A percentile compares a stretch with the other conserved stretches of the same genome.
These are phyloP conservation scores for Hypholoma fasciculare DNA, from an alignment of 768 basidiomycete genomes.

Conservation along the genomic window DNA sequence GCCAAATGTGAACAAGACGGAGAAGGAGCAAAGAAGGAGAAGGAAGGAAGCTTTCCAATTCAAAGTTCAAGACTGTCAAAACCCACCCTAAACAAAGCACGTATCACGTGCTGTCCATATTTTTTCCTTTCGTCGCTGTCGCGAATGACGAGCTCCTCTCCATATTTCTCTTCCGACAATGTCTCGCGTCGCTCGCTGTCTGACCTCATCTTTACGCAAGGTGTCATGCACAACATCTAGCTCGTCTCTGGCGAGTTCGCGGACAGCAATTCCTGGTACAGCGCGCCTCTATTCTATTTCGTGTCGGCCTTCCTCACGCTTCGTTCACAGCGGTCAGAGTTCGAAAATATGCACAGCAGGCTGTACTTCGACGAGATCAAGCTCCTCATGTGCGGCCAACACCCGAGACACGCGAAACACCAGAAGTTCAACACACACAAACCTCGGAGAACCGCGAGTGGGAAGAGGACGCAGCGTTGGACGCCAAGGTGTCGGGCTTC, in stretches of 20 bases:
- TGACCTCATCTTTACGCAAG: constrained; percentile 23
- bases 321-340: constrained; percentile 19
- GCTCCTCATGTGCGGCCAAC: background rate
- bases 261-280: constrained; percentile 15
- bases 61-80: background rate
- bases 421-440: background rate
- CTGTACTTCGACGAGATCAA: constrained; percentile 23
- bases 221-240: constrained; percentile 1
- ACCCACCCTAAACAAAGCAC: constrained; percentile 13
- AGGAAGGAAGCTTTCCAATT: background rate
- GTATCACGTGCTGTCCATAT: constrained; percentile 13
- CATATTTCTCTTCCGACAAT: constrained; percentile 15
- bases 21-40: background rate
- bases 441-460: background rate
- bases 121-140: constrained; percentile 16
- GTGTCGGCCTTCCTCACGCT: constrained; percentile 13
- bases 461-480: constrained; percentile 2
- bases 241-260: constrained; percentile 7
- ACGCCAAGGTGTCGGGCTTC: constrained; percentile 5
- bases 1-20: background rate
- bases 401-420: constrained; percentile 4
- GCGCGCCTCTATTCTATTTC: constrained; percentile 6
- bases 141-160: constrained; percentile 9
- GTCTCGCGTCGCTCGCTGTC: constrained; percentile 28
- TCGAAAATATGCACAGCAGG: constrained; percentile 23